These are phyloP conservation scores for Hygrocybe punicea DNA, from an alignment of 768 basidiomycete species.

Conservation along the genomic window DNA sequence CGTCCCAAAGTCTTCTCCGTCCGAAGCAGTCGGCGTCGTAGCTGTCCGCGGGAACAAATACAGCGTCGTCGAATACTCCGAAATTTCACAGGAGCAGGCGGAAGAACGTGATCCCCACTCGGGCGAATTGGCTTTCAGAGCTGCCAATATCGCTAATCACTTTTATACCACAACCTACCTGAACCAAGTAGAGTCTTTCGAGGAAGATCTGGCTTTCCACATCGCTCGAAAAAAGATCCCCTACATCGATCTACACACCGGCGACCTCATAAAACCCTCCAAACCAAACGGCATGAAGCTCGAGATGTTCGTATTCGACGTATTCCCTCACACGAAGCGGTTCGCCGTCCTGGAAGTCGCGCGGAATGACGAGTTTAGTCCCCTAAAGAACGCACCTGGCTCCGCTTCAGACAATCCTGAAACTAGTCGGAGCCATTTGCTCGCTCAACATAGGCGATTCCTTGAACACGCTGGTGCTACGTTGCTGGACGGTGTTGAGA, in stretches of 20 bases:
- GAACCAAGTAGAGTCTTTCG: constrained; percentile 72
- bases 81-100: constrained; percentile 85
- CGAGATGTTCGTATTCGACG: constrained; percentile 98
- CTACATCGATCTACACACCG: constrained; percentile 66
- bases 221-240: constrained; percentile 98
- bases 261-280: constrained; percentile 68
- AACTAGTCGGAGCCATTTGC: constrained; percentile 85
- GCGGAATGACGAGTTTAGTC: constrained; percentile 89
- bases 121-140: constrained; percentile 84
- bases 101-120: constrained; percentile 64
- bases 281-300: constrained; percentile 99
- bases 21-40: constrained; percentile 94
- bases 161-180: constrained; percentile 92
- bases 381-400: constrained; percentile 95
- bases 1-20: constrained; percentile 81
- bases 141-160: constrained; percentile 97
- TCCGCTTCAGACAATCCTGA: constrained; percentile 86
- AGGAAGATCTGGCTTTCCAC: constrained; percentile 90
- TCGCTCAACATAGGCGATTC: constrained; percentile 85
- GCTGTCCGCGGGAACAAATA: constrained; percentile 79
- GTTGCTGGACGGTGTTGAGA: constrained; percentile 70
- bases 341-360: constrained; percentile 89
- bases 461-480: constrained; percentile 73
- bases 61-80: constrained; percentile 96
- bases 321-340: constrained; percentile 84